Evolutionary conservation across 2,329 filamentous ascomycete species (phyloP).

Genomic region (Arthrobotrys megalospora): DNA sequence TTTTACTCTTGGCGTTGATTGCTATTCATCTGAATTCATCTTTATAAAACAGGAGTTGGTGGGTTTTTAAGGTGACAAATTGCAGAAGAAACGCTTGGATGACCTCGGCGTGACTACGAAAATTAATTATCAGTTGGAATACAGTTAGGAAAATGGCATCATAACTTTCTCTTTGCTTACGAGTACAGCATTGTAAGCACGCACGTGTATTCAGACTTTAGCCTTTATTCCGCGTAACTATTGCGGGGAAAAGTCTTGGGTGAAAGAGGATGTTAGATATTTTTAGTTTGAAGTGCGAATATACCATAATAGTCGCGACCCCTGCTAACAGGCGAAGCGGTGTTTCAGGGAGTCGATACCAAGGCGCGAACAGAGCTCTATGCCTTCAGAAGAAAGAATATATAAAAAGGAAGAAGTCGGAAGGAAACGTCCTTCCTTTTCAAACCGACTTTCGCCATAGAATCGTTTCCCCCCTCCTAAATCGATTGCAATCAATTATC

Average conservation of each 20-base stretch:
- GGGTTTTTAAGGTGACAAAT: background rate
- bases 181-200: background rate
- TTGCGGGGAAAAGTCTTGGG: constrained; percentile 16
- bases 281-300: constrained; percentile 1
- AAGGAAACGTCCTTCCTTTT: background rate
- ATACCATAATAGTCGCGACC: background rate
- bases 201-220: constrained; percentile 12
- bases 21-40: constrained; percentile 12
- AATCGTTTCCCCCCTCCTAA: too few relatives aligned
- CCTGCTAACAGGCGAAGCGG: background rate
- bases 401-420: constrained; percentile 26
- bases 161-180: background rate
- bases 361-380: background rate
- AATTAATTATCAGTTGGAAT: constrained; percentile 6
- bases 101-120: background rate
- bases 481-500: too few relatives aligned
- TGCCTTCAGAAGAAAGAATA: background rate
- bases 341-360: constrained; percentile 12
- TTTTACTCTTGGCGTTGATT: background rate
- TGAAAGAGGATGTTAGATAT: constrained; percentile 8
- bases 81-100: too few relatives aligned
- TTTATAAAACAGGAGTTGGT: constrained; percentile 14
- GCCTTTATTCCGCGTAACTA: constrained; percentile 28
- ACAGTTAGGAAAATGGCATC: background rate
- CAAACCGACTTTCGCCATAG: background rate